phyloP scores from a whole-genome alignment of 345 rosid species.

The Eucalyptus curtisii region DNA sequence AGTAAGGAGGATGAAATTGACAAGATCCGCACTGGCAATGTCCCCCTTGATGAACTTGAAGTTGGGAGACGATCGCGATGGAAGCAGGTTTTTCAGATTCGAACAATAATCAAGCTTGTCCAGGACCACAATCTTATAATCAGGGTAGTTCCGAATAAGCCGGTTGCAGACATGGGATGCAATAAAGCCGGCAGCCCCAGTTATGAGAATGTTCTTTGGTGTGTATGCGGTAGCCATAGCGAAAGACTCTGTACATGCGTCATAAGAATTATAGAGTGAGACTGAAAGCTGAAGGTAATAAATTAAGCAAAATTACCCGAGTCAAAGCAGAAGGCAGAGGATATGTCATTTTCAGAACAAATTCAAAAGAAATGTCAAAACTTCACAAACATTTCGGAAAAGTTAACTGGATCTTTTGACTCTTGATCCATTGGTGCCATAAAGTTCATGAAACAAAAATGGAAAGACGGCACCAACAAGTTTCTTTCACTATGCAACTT shows the following conservation, averaged over 20 bases:
- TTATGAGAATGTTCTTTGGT: constrained; percentile 34
- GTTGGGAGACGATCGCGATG: constrained; percentile 18
- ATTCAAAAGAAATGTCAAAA: background rate
- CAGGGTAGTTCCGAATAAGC: constrained; percentile 35
- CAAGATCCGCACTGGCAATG: constrained; percentile 38
- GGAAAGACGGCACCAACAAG: background rate
- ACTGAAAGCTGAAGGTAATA: background rate
- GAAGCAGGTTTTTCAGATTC: constrained; percentile 32
- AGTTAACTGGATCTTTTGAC: background rate
- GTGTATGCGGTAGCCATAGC: constrained; percentile 1
- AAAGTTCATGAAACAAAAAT: background rate
- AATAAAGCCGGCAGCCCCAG: constrained; percentile 41
- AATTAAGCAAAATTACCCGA: background rate
- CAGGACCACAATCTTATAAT: constrained; percentile 31
- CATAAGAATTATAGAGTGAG: background rate
- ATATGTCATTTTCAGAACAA: background rate
- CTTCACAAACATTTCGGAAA: background rate
- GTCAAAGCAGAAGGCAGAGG: background rate
- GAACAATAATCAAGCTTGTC: constrained; percentile 43
- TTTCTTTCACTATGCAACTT: background rate
- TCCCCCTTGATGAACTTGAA: constrained; percentile 40
- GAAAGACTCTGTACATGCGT: background rate
- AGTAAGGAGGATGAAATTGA: constrained; percentile 35
- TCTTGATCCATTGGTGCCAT: background rate
- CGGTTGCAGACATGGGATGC: constrained; percentile 47